Conservation (phyloP, 352 stramenopile genomes). For the Phytophthora colocasiae region DNA sequence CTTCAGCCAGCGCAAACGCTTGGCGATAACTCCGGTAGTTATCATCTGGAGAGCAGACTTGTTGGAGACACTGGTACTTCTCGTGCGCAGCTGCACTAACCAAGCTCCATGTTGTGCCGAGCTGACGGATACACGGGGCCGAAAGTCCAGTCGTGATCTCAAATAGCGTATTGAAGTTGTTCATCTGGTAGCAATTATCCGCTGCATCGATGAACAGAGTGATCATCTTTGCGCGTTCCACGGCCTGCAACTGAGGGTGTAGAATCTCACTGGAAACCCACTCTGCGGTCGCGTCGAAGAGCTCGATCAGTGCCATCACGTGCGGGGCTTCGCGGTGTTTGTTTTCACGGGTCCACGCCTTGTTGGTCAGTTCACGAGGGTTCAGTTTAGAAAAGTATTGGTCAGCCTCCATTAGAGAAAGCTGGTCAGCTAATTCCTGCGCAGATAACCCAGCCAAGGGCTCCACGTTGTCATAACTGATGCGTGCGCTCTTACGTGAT, state of each 20-base stretch:
- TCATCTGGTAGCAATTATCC: slow-evolving; percentile 85
- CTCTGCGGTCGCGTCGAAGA: slow-evolving; percentile 85
- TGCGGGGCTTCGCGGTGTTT: slow-evolving; percentile 85
- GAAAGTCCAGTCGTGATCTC: slow-evolving; percentile 83
- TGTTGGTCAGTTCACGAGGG: slow-evolving; percentile 85
- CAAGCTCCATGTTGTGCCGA: slow-evolving; percentile 86
- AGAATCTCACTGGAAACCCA: slow-evolving; percentile 91
- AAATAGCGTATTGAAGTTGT: slow-evolving; percentile 92
- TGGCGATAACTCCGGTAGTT: slow-evolving; percentile 90
- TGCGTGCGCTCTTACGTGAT: slow-evolving; percentile 68
- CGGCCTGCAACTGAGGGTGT: slow-evolving; percentile 82
- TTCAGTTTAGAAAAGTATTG: slow-evolving; percentile 77
- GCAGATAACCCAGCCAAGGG: slow-evolving; percentile 67
- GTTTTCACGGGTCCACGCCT: slow-evolving; percentile 83
- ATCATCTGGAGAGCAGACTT: slow-evolving; percentile 84
- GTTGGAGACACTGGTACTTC: slow-evolving; percentile 85
- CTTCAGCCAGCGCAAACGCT: slow-evolving; percentile 79
- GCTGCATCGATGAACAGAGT: slow-evolving; percentile 86
- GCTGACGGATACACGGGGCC: slow-evolving; percentile 81
- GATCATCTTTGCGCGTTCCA: slow-evolving; percentile 84
- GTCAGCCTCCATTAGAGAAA: slow-evolving; percentile 84
- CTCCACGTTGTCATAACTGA: slow-evolving; percentile 83
- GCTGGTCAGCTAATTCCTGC: slow-evolving; percentile 80
- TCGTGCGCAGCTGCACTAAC: slow-evolving; percentile 67
- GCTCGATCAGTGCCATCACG: slow-evolving; percentile 86